A percentile compares a stretch with the other conserved stretches of the same genome.
Conservation (phyloP, 805 yeast genomes). For the Lipomyces chichibuensis region DNA sequence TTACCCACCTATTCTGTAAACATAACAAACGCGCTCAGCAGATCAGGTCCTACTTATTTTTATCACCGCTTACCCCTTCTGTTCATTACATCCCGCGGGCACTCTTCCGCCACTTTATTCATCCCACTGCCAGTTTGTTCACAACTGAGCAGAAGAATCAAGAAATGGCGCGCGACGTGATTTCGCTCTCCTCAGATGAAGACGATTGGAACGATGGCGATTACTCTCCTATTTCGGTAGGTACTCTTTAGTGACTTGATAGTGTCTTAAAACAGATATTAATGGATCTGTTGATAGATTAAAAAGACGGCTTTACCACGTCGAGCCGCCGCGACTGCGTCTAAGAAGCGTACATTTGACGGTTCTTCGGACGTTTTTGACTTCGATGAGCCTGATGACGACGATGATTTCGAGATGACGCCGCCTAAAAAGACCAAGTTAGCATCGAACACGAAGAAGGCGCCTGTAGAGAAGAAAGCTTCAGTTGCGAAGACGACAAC, state of each 20-base stretch:
- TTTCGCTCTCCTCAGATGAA: constrained; percentile 29
- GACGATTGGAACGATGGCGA: constrained; percentile 18
- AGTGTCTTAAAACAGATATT: background rate
- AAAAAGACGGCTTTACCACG: constrained; percentile 20
- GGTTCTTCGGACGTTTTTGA: constrained; percentile 29
- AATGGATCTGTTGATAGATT: background rate
- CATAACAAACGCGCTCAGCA: constrained; percentile 5
- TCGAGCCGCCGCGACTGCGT: constrained; percentile 30
- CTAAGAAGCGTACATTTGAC: constrained; percentile 28
- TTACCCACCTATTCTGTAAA: constrained; percentile 9
- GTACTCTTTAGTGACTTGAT: background rate
- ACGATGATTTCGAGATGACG: constrained; percentile 21
- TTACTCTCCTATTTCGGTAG: constrained; percentile 23
- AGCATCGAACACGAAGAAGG: constrained; percentile 18
- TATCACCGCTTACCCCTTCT: background rate
- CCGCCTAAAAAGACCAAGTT: constrained; percentile 25
- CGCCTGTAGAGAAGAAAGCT: constrained; percentile 15
- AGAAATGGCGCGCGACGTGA: constrained; percentile 17
- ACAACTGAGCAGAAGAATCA: background rate
- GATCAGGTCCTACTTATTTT: background rate
- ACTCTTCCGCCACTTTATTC: background rate
- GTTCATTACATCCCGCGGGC: background rate
- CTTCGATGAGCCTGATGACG: constrained; percentile 17
- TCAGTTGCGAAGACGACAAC: constrained; percentile 16
- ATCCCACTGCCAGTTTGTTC: background rate